A percentile compares a stretch with the other conserved stretches of the same genome.
phyloP scores from a whole-genome alignment of 2,329 filamentous ascomycete species.

The Zymoseptoria pseudotritici region DNA sequence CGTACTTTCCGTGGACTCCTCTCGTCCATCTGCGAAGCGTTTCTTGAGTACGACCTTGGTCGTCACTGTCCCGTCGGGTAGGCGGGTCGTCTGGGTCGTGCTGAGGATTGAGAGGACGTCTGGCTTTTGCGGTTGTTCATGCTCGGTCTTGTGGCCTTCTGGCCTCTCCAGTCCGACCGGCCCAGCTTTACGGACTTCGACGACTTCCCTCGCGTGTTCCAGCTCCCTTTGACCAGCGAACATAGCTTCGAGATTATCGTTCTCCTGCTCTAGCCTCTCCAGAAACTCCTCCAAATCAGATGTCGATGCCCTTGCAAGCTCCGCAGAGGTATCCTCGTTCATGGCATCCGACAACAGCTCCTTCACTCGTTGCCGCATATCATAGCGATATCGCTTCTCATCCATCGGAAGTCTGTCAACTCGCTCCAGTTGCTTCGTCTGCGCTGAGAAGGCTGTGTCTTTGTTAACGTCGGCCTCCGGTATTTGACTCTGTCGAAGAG shows the following conservation, averaged over 20 bases:
- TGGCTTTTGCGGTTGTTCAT: slow-evolving; percentile 11
- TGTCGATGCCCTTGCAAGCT: not conserved
- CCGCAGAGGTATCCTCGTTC: not conserved
- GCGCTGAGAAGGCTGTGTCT: not conserved
- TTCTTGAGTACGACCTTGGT: slow-evolving; percentile 52
- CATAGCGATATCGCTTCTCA: slow-evolving; percentile 1
- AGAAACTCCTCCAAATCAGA: slow-evolving; percentile 6
- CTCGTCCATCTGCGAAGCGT: slow-evolving; percentile 52
- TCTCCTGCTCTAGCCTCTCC: slow-evolving; percentile 7
- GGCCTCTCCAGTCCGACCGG: no score
- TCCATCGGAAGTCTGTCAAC: not conserved
- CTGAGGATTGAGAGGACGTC: slow-evolving; percentile 49
- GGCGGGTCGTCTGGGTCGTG: slow-evolving; percentile 48
- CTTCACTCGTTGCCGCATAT: not conserved
- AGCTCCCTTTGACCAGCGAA: not conserved
- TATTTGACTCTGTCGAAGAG: slow-evolving; percentile 5
- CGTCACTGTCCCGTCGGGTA: slow-evolving; percentile 51
- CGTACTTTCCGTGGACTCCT: slow-evolving; percentile 51
- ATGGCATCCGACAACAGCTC: not conserved
- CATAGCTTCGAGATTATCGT: slow-evolving; percentile 6
- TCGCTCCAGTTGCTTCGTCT: not conserved
- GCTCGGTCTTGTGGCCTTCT: not conserved
- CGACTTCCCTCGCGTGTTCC: not conserved
- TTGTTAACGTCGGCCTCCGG: slow-evolving; percentile 4
- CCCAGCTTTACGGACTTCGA: not conserved